Percentiles rank a stretch among this genome's conserved stretches.
These are phyloP conservation scores for Psilocybe cubensis DNA, from an alignment of 768 basidiomycete genomes.

Conservation along the genomic window DNA sequence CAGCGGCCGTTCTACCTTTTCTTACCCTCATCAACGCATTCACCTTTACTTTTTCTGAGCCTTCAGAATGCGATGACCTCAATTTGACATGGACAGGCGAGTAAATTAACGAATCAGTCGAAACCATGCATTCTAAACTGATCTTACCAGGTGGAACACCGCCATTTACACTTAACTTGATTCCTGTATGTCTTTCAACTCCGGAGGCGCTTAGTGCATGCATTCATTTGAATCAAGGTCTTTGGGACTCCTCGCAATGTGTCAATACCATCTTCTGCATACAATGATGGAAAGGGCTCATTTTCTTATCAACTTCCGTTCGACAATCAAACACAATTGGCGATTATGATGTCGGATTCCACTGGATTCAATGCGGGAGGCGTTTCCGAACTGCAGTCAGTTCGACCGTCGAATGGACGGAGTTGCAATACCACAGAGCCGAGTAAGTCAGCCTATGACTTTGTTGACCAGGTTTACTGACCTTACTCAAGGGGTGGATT, in stretches of 20 bases:
- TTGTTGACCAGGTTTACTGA: neutral
- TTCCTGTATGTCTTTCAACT: constrained; percentile 36
- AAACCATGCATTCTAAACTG: constrained; percentile 4
- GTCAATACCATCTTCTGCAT: constrained; percentile 57
- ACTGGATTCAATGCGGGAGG: constrained; percentile 74
- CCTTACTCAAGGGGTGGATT: constrained; percentile 36
- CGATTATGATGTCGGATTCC: constrained; percentile 73
- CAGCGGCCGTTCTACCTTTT: constrained; percentile 19
- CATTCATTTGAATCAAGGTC: constrained; percentile 35
- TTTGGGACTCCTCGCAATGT: constrained; percentile 58
- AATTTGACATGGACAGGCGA: constrained; percentile 65
- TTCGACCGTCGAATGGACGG: constrained; percentile 49
- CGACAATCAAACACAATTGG: constrained; percentile 38
- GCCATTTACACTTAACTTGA: constrained; percentile 54
- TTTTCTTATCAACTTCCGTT: constrained; percentile 53
- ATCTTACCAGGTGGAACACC: constrained; percentile 53
- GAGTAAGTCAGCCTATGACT: constrained; percentile 25
- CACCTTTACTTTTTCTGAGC: constrained; percentile 42
- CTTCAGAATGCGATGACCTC: constrained; percentile 67
- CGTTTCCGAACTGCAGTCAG: constrained; percentile 48
- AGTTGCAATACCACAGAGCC: constrained; percentile 55
- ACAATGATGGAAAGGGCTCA: constrained; percentile 55
- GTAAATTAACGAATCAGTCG: constrained; percentile 13
- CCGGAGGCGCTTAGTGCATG: constrained; percentile 31
- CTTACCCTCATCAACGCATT: constrained; percentile 42